Evolutionary conservation across 257 asterid species (phyloP), one percentile per base, ranked within the genome.

Genomic region (Cruciata laevipes): DNA sequence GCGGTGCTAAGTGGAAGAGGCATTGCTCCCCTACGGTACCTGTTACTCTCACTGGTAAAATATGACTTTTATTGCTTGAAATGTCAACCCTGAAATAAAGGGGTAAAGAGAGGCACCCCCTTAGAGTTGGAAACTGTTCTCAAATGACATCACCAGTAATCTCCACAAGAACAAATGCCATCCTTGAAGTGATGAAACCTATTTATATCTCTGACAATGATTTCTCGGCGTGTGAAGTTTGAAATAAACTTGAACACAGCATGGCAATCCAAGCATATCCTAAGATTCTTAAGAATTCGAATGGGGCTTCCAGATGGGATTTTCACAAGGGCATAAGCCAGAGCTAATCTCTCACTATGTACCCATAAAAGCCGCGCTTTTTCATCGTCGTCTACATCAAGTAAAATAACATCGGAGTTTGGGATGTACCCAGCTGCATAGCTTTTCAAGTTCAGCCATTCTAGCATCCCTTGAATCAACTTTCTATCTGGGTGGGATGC

Each of bases 301-400:
- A 92, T 83, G 33, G 95, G 93, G 74, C 85, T 82, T 73, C 91
- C 86, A 9, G 82, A 69, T 24, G 94, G 89, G 60, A 74, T 81
- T 79, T 87, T 78, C 51, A 86, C 38, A 61, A 92, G 89, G 66
- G 96, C 93, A 81, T 75, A 92, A 65, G 96, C 93, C 72, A 92
- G 72, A 76, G 98, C 96, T 70, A 89, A 74, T 74, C 97, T 87
- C 75, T 92, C 98, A 65, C 98, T 92, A 70, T 92, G 98, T 49
- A 77, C 72, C 98, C 98, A 89, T 74, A 89, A 79, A n/a, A 89
- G 84, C 24, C 89, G 89, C 10, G 80, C 78, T 81, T 92, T 92
- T 61, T 92, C 96, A 73, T 87, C 98, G 71, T 92, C 95, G 37
- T 87, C 98, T 63, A 92, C 96, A 76, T 87, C 93, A 71, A 89